phyloP scores from a whole-genome alignment of 345 rosid genomes.

The Salix udensis region DNA sequence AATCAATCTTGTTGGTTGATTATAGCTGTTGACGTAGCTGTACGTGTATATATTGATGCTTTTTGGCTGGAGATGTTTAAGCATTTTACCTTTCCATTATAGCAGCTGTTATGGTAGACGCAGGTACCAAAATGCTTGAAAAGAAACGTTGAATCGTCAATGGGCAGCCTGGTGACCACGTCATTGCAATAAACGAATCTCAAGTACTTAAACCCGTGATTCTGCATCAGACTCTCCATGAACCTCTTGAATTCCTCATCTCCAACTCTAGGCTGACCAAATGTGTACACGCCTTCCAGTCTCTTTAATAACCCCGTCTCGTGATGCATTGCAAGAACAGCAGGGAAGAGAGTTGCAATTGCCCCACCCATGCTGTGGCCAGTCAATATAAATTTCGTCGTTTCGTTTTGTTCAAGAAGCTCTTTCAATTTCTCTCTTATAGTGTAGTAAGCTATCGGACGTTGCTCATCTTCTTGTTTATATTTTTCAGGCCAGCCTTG shows the following conservation, averaged over 20 bases:
- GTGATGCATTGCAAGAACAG: constrained; percentile 45
- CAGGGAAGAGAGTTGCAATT: constrained; percentile 48
- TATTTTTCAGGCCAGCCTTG: constrained; percentile 47
- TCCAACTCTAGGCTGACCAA: constrained; percentile 77
- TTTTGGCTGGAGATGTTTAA: background rate
- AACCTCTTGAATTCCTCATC: constrained; percentile 42
- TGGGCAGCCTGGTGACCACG: constrained; percentile 51
- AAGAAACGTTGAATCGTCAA: constrained; percentile 40
- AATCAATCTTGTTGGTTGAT: no score
- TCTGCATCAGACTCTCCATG: constrained; percentile 35
- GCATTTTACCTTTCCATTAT: constrained; percentile 44
- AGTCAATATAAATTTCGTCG: constrained; percentile 49
- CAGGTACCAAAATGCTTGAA: constrained; percentile 68
- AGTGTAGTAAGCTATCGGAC: constrained; percentile 49
- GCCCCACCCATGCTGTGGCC: constrained; percentile 78
- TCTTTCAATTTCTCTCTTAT: constrained; percentile 40
- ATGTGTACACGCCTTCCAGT: constrained; percentile 62
- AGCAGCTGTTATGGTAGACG: constrained; percentile 50
- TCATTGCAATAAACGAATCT: constrained; percentile 64
- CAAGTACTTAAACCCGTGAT: constrained; percentile 37
- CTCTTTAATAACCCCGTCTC: constrained; percentile 40
- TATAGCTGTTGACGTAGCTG: no score
- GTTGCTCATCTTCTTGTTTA: background rate
- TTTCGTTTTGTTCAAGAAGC: constrained; percentile 18
- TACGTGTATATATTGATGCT: no score